phyloP scores from a whole-genome alignment of 208 protist genomes.

The Vickermania spadyakhi region DNA sequence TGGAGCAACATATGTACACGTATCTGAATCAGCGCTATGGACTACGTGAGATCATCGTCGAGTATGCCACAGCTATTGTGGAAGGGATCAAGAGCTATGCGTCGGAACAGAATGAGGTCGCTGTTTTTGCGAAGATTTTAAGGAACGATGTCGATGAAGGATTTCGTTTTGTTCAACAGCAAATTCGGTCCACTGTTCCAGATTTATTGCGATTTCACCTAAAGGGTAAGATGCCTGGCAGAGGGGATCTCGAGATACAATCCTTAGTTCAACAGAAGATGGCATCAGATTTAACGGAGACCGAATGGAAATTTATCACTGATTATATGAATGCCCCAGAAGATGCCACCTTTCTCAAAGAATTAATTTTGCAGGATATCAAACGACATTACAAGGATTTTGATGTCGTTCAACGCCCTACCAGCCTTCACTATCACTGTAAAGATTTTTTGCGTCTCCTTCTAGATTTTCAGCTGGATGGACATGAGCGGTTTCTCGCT shows the following conservation, averaged over 20 bases:
- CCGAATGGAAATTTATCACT: slow-evolving; percentile 78
- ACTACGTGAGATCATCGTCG: slow-evolving; percentile 70
- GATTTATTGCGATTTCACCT: slow-evolving; percentile 72
- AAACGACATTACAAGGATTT: slow-evolving; percentile 15
- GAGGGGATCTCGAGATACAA: slow-evolving; percentile 41
- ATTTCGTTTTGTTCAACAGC: slow-evolving; percentile 82
- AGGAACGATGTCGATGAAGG: slow-evolving; percentile 90
- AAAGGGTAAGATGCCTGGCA: slow-evolving; percentile 33
- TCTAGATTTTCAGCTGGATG: slow-evolving; percentile 84
- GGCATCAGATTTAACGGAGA: slow-evolving; percentile 36
- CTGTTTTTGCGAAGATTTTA: slow-evolving; percentile 86
- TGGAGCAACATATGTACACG: slow-evolving; percentile 92
- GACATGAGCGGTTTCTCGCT: slow-evolving; percentile 81
- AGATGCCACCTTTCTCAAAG: slow-evolving; percentile 54
- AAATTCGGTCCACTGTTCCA: slow-evolving; percentile 73
- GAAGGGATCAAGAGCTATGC: slow-evolving; percentile 58
- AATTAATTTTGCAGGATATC: slow-evolving; percentile 40
- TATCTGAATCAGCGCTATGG: slow-evolving; percentile 89
- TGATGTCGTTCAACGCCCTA: not conserved
- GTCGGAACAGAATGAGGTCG: slow-evolving; percentile 80
- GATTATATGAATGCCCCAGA: slow-evolving; percentile 86
- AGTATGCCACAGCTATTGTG: slow-evolving; percentile 71
- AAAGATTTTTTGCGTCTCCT: slow-evolving; percentile 64
- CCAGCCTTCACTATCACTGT: not conserved
- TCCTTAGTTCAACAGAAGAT: slow-evolving; percentile 37